phyloP scores from a whole-genome alignment of 192 early-diverging fungal species.

The Entomortierella parvispora region DNA sequence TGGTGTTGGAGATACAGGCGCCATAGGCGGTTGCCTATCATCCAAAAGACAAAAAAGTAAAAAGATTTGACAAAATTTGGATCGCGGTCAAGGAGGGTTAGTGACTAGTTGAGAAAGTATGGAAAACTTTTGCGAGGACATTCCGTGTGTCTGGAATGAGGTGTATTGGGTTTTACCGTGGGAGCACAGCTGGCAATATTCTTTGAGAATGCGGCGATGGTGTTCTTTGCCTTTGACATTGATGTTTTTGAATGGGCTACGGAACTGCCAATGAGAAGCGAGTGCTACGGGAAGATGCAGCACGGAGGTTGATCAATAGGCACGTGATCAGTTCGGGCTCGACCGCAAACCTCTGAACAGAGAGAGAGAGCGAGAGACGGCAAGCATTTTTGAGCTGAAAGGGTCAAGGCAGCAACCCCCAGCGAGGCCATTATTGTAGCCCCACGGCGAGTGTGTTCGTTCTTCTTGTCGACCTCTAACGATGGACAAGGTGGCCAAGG shows the following conservation, averaged over 20 bases:
- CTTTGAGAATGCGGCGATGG: conserved; percentile 40
- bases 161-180: conserved; percentile 37
- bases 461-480: too few species aligned
- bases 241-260: neutral
- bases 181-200: conserved; percentile 31
- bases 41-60: neutral
- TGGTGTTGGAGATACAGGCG: conserved; percentile 41
- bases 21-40: conserved; percentile 45
- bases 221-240: conserved; percentile 48
- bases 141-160: neutral
- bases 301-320: too few species aligned
- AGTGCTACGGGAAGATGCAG: too few species aligned
- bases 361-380: too few species aligned
- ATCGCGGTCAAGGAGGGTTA: neutral
- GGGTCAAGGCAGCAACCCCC: too few species aligned
- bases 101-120: neutral
- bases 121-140: neutral
- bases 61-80: neutral
- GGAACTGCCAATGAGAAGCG: neutral
- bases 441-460: too few species aligned
- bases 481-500: too few species aligned
- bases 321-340: too few species aligned
- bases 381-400: too few species aligned
- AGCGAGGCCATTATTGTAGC: too few species aligned
- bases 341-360: too few species aligned